Percentiles rank a stretch among this genome's conserved stretches.
phyloP scores from a whole-genome alignment of 495 filamentous ascomycete species.

The Saxophila tyrrhenica region DNA sequence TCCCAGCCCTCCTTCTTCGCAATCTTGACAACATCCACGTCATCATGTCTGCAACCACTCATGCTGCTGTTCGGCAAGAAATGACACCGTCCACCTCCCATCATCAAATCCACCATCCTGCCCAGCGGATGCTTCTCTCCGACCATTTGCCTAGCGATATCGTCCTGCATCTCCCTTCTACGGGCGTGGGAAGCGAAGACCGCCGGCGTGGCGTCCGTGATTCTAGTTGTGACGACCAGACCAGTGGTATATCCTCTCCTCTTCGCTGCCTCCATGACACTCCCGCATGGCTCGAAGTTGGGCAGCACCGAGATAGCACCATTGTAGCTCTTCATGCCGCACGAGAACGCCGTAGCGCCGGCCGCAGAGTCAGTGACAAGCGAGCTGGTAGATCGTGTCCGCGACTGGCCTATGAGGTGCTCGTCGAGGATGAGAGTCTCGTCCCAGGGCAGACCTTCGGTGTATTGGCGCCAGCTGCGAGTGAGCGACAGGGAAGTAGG shows the following conservation, averaged over 20 bases:
- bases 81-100: conserved; percentile 88
- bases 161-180: conserved; percentile 65
- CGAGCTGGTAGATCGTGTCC: conserved; percentile 69
- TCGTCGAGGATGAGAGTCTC: conserved; percentile 69
- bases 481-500: conserved; percentile 81
- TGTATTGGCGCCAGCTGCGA: conserved; percentile 60
- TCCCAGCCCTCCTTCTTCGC: conserved; percentile 67
- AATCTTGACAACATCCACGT: conserved; percentile 51
- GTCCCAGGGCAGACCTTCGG: conserved; percentile 50
- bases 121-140: conserved; percentile 71
- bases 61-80: conserved; percentile 71
- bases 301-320: conserved; percentile 85
- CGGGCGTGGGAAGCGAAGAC: conserved; percentile 89
- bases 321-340: conserved; percentile 87
- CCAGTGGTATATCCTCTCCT: conserved; percentile 84
- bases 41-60: conserved; percentile 67
- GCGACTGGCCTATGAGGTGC: conserved; percentile 76
- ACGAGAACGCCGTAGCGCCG: conserved; percentile 92
- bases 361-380: conserved; percentile 91
- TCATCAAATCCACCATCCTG: conserved; percentile 74
- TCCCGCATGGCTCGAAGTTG: conserved; percentile 76
- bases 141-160: conserved; percentile 82
- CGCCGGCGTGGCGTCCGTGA: conserved; percentile 96
- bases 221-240: conserved; percentile 84
- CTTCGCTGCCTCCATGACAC: conserved; percentile 89